Base-by-base conservation (phyloP, 495 filamentous ascomycete species). In the Letharia lupina region DNA sequence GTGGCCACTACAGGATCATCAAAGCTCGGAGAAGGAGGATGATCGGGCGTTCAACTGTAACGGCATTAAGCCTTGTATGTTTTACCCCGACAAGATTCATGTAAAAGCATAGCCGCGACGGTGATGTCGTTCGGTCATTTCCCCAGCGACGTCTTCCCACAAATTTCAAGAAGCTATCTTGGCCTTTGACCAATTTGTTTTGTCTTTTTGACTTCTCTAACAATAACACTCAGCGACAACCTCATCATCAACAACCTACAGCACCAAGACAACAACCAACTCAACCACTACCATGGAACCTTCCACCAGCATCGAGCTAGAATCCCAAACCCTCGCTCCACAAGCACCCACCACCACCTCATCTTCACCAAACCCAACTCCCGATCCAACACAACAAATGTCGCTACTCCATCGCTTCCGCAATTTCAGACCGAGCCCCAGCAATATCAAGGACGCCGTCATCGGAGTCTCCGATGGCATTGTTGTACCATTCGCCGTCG, bases 401-500 rank as follows among this genome's bases (percentile, higher is more conserved):
- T 7, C 28, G 28, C 15, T 16, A 8, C 31, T 56, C 15, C 52
- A 35, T 4, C 52, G 52, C 13, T 4, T 56, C 52, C 33, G 60
- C 9, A 41, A 63, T 33, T 62, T 72, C 23, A 66, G 69, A 28
- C 69, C 69, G 1, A 69, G 63, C 31, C 31, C 81, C 23, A 77
- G 81, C 16, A 78, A 81, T 39, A 82, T 85, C 16, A 83, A 82
- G 5, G 82, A 85, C 67, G 84, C 83, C 39, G 85, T 83, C 47
- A 84, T 86, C 70, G 87, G 83, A 42, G 75, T 84, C 39, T 83
- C 83, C 0, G 83, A 86, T 64, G 83, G 83, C 45, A 80, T 86
- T 76, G 85, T 83, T 0, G 83, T 86, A 18, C 83, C 83, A 0
- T 86, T 86, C 70, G 83, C 83, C 8, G 76, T 86, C 18, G 83